Percentiles rank a stretch among this genome's conserved stretches.
These are phyloP conservation scores for Wickerhamomyces bovis DNA, from an alignment of 805 yeast species.

Conservation along the genomic window DNA sequence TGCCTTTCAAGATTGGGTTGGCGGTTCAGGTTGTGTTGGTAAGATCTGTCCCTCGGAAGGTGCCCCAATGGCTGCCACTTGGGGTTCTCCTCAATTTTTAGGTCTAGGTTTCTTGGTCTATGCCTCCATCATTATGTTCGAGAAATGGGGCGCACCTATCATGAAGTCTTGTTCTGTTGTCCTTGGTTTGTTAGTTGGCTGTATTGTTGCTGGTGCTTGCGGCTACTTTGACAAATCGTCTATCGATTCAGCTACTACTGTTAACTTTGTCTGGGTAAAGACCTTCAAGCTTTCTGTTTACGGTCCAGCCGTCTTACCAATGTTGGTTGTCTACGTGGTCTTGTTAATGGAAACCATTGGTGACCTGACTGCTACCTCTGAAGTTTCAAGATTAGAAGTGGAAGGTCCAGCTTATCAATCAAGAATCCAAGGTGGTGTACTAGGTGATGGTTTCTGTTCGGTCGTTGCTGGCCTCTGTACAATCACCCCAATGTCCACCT, in stretches of 20 bases:
- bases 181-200: conserved; percentile 76
- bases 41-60: conserved; percentile 42
- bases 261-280: conserved; percentile 83
- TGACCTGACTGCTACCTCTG: conserved; percentile 89
- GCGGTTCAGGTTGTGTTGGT: conserved; percentile 68
- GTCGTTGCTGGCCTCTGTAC: conserved; percentile 73
- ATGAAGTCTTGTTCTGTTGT: conserved; percentile 93
- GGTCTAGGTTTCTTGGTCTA: conserved; percentile 86
- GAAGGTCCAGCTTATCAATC: conserved; percentile 79
- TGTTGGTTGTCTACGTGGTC: conserved; percentile 74
- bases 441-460: conserved; percentile 84
- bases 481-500: conserved; percentile 81
- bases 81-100: conserved; percentile 87
- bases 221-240: conserved; percentile 63
- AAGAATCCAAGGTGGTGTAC: conserved; percentile 87
- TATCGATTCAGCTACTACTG: conserved; percentile 72
- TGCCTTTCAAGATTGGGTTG: conserved; percentile 82
- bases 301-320: conserved; percentile 83
- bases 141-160: conserved; percentile 89
- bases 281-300: conserved; percentile 72
- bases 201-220: conserved; percentile 88
- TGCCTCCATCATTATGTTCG: conserved; percentile 65
- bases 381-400: conserved; percentile 78
- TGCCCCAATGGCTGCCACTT: conserved; percentile 54
- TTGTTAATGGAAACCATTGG: conserved; percentile 91